These are phyloP conservation scores for Fistulinella cinereoalba DNA, from an alignment of 1,284 basidiomycete genomes.

Conservation along the genomic window DNA sequence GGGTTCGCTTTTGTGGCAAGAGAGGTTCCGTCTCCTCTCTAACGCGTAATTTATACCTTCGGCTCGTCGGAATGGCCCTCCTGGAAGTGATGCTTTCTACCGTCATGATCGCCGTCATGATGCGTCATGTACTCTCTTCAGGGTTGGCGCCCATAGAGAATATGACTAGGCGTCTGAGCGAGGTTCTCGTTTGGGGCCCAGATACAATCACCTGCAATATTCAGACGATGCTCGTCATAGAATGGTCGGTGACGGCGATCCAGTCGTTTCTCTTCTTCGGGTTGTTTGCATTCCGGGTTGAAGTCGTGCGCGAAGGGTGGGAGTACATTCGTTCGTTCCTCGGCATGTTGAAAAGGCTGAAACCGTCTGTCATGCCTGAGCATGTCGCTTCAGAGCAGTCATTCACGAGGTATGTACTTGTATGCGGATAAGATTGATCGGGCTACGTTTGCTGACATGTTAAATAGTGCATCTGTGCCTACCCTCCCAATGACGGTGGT, in stretches of 20 bases:
- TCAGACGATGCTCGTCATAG: constrained; percentile 32
- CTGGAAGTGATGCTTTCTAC: constrained; percentile 33
- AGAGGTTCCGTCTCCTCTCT: constrained; percentile 23
- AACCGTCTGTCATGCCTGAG: background rate
- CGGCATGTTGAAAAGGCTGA: background rate
- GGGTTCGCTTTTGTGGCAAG: constrained; percentile 27
- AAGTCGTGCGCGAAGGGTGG: constrained; percentile 11
- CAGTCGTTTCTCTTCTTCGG: constrained; percentile 41
- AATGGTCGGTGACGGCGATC: constrained; percentile 41
- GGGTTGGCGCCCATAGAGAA: constrained; percentile 19
- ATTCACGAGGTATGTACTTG: constrained; percentile 13
- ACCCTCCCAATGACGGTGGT: constrained; percentile 23
- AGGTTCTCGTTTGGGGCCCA: constrained; percentile 12
- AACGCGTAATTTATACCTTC: constrained; percentile 38
- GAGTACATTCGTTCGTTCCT: constrained; percentile 4
- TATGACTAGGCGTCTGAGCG: constrained; percentile 18
- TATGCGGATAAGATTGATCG: background rate
- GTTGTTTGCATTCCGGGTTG: constrained; percentile 35
- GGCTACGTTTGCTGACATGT: constrained; percentile 4
- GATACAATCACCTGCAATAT: constrained; percentile 14
- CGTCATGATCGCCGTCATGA: constrained; percentile 13
- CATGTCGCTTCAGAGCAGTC: background rate
- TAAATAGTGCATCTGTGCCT: constrained; percentile 15
- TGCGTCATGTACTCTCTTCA: constrained; percentile 15
- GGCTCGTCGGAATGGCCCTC: constrained; percentile 43